Evolutionary conservation across 1,139 yeast species (phyloP).

Genomic region (Saccharomyces pastorianus): DNA sequence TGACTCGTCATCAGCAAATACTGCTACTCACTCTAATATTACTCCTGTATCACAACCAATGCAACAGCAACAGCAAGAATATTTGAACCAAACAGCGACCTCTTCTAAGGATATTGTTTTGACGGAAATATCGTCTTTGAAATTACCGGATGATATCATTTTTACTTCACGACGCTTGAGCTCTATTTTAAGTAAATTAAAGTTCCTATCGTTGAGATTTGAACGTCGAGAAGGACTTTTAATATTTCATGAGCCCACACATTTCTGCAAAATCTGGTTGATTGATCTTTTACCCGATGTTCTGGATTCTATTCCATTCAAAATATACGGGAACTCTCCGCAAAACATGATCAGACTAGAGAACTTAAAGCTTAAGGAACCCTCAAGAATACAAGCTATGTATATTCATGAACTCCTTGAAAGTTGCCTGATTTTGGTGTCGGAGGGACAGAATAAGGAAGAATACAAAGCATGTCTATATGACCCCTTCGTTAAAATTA

Average conservation of each 20-base stretch:
- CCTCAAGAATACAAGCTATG: slow-evolving; percentile 16
- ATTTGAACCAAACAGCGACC: slow-evolving; percentile 11
- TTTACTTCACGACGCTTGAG: slow-evolving; percentile 8
- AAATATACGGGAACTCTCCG: slow-evolving; percentile 27
- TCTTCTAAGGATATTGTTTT: slow-evolving; percentile 54
- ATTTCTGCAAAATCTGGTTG: slow-evolving; percentile 43
- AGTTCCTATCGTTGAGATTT: slow-evolving; percentile 39
- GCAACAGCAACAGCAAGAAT: slow-evolving; percentile 4
- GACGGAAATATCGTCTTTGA: slow-evolving; percentile 47
- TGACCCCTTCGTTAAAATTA: slow-evolving; percentile 58
- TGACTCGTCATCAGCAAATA: slow-evolving; percentile 11
- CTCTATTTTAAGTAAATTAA: slow-evolving; percentile 33
- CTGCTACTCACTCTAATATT: not conserved
- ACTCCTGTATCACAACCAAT: slow-evolving; percentile 4
- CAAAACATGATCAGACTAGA: slow-evolving; percentile 17
- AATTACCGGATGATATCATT: slow-evolving; percentile 21
- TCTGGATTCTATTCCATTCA: slow-evolving; percentile 21
- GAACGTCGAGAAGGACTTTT: slow-evolving; percentile 56
- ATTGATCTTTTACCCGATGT: slow-evolving; percentile 35
- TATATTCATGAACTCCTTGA: slow-evolving; percentile 17
- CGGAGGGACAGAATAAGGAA: not conserved
- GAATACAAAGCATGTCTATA: slow-evolving; percentile 30
- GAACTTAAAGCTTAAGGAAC: slow-evolving; percentile 25
- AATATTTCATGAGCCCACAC: slow-evolving; percentile 32
- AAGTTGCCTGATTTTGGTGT: slow-evolving; percentile 6